Evolutionary conservation across 768 basidiomycete species (phyloP).

Genomic region (Termitomyces sp.): DNA sequence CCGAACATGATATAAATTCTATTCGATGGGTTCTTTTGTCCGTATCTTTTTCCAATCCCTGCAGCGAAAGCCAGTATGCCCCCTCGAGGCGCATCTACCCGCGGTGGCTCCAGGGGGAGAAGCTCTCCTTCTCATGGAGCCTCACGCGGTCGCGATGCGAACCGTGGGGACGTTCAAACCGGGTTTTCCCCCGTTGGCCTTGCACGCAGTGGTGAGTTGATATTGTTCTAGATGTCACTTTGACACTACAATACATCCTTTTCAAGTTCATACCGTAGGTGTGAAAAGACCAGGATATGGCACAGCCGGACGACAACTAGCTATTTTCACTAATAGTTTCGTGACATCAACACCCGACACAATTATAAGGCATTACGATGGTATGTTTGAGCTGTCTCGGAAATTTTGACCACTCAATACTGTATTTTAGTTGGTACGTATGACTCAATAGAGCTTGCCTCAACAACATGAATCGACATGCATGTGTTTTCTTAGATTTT

Average conservation of each 20-base stretch:
- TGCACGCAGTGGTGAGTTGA: conserved; percentile 25
- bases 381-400: conserved; percentile 5
- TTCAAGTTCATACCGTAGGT: conserved; percentile 26
- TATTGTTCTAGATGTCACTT: neutral
- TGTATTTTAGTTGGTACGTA: conserved; percentile 14
- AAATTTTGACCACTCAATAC: neutral
- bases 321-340: conserved; percentile 18
- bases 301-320: conserved; percentile 21
- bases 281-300: conserved; percentile 29
- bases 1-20: neutral
- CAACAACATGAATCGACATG: neutral
- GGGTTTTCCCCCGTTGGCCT: conserved; percentile 12
- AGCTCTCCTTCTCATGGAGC: conserved; percentile 15
- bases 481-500: neutral
- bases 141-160: conserved; percentile 19
- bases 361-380: conserved; percentile 17
- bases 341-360: conserved; percentile 9
- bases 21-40: too few relatives aligned
- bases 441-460: neutral
- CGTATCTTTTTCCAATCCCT: neutral
- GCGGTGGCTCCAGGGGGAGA: conserved; percentile 6
- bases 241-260: conserved; percentile 8
- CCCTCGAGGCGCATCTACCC: neutral
- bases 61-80: conserved; percentile 3
- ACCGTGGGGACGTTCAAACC: conserved; percentile 20